Evolutionary conservation across 495 filamentous ascomycete species (phyloP).

Genomic region (Rostrohypoxylon terebratum): DNA sequence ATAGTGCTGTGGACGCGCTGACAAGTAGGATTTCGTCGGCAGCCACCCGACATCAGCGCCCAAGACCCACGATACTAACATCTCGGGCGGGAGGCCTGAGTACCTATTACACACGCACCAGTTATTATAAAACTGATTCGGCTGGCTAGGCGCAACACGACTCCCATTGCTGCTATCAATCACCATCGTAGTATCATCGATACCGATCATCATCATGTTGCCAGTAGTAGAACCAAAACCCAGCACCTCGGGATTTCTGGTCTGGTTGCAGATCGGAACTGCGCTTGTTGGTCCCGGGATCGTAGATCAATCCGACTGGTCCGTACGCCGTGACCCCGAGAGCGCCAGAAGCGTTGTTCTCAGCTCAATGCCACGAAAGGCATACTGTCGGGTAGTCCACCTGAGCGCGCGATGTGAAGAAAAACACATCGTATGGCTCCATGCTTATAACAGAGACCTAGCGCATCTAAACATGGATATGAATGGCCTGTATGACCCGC

Average conservation of each 20-base stretch:
- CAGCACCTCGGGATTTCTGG: neutral
- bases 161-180: neutral
- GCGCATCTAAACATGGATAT: conserved; percentile 3
- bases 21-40: conserved; percentile 36
- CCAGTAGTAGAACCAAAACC: conserved; percentile 21
- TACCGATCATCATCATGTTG: conserved; percentile 21
- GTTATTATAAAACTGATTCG: conserved; percentile 24
- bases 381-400: conserved; percentile 14
- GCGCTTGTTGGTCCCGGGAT: conserved; percentile 26
- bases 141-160: neutral
- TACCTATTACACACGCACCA: conserved; percentile 25
- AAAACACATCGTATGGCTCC: conserved; percentile 6
- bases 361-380: conserved; percentile 15
- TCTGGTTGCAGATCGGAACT: conserved; percentile 24
- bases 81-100: neutral
- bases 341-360: neutral
- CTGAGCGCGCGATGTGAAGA: conserved; percentile 19
- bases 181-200: conserved; percentile 15
- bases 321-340: conserved; percentile 6
- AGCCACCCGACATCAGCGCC: conserved; percentile 22
- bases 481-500: neutral
- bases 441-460: conserved; percentile 2
- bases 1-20: conserved; percentile 26
- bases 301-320: conserved; percentile 18
- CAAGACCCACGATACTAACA: conserved; percentile 27